Base-by-base conservation (phyloP, 2,329 filamentous ascomycete genomes). In the Xylariaceae sp. region DNA sequence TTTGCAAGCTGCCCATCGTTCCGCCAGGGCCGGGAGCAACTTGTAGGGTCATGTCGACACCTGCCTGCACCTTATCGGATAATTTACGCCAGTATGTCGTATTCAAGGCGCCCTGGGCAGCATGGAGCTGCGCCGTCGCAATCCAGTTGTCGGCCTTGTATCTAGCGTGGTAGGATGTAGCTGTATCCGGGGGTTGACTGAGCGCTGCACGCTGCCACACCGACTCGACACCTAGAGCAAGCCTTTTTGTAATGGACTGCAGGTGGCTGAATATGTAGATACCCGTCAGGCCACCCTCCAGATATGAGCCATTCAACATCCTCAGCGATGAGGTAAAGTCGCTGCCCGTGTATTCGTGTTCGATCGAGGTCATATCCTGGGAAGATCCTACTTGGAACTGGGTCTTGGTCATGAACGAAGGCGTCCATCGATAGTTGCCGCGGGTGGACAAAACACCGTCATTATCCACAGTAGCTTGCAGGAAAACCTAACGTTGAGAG, bases 211-310 rank as follows among this genome's bases (percentile, higher is more conserved):
- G 89, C 76, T 96, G 92, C 90, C 90, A 96, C 65, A 99, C 87
- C 53, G 67, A 87, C 75, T 99, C 94, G 58, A 97, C 79, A 64
- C 94, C 94, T 51, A 99, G 79, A 47, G 92, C 84, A 59, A 99
- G 81, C 67, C 83, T 86, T 58, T 90, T 88, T 41, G 94, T 99
- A 59, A 99, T 76, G 49, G 91, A 89, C 74, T 99, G 94, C 57
- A 99, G 81, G 75, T 97, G 97, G 77, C 88, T 94, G 65, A 89
- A 91, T 67, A 99, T 91, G 71, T 90, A 90, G 74, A 97, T 96
- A 66, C 94, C 94, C 30, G 92, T 99, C 50, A 96, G 74, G 53
- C 91, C 90, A 56, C 94, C 92, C 70, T 97, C 91, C 51, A 99
- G 82, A 63, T 87, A 78, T 4, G 91, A 96, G n/a, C 94, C 94